These are phyloP conservation scores for Rhizopus arrhizus DNA, from an alignment of 371 early-diverging fungal genomes.

Conservation along the genomic window DNA sequence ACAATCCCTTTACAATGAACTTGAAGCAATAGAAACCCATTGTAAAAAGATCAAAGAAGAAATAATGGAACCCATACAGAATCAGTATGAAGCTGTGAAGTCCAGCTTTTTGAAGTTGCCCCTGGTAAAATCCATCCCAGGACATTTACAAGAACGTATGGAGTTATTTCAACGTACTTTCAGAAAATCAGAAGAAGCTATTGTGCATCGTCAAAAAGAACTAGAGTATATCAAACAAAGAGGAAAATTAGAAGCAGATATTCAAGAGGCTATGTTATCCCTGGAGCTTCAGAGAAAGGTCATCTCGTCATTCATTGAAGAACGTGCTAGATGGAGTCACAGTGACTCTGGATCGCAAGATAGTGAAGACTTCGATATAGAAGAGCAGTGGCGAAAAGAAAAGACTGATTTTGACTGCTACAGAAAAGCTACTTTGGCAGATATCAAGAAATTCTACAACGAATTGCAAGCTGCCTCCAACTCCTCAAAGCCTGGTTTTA, in stretches of 20 bases:
- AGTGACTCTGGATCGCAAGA: not conserved
- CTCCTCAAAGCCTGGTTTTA: slow-evolving; percentile 24
- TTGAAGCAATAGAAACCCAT: slow-evolving; percentile 11
- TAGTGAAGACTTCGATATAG: not conserved
- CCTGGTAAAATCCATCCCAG: slow-evolving; percentile 22
- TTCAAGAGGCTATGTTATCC: slow-evolving; percentile 9
- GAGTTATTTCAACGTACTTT: slow-evolving; percentile 10
- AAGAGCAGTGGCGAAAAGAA: slow-evolving; percentile 5
- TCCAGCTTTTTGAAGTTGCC: slow-evolving; percentile 20
- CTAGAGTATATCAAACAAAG: slow-evolving; percentile 24
- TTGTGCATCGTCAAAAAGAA: slow-evolving; percentile 25
- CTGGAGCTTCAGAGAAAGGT: slow-evolving; percentile 16
- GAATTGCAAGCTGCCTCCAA: slow-evolving; percentile 12
- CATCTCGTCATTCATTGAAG: slow-evolving; percentile 17
- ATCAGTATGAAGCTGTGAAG: slow-evolving; percentile 6
- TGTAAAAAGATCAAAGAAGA: slow-evolving; percentile 1
- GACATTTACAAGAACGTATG: slow-evolving; percentile 26
- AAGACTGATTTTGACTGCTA: slow-evolving; percentile 9
- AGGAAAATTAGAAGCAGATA: slow-evolving; percentile 16
- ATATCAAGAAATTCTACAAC: slow-evolving; percentile 16
- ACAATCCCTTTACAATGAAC: slow-evolving; percentile 2
- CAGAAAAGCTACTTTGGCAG: not conserved
- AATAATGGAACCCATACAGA: not conserved
- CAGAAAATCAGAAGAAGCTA: slow-evolving; percentile 23
- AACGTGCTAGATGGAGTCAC: slow-evolving; percentile 22